These are phyloP conservation scores for Prorocentrum cordatum DNA, from an alignment of 169 alveolate species.

Conservation along the genomic window DNA sequence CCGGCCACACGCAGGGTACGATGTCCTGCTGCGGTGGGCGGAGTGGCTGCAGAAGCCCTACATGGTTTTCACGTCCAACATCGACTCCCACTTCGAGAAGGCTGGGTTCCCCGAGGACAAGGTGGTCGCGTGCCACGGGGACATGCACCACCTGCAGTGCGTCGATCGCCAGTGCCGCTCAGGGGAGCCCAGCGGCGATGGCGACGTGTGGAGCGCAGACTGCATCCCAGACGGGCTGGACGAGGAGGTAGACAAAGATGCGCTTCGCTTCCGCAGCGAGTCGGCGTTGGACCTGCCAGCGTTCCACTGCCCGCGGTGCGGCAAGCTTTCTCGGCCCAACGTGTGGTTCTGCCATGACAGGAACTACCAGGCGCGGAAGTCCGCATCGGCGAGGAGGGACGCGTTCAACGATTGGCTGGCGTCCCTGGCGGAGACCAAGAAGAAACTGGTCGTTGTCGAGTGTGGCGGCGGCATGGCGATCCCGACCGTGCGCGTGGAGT, in stretches of 20 bases:
- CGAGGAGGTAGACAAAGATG: not conserved
- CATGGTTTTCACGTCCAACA: slow-evolving; percentile 35
- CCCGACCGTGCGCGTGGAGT: slow-evolving; percentile 17
- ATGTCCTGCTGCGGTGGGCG: slow-evolving; percentile 20
- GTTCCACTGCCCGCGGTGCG: slow-evolving; percentile 22
- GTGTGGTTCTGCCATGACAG: slow-evolving; percentile 54
- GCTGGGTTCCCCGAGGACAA: slow-evolving; percentile 10
- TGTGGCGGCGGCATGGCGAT: slow-evolving; percentile 54
- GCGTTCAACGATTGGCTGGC: slow-evolving; percentile 3
- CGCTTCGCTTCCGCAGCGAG: not conserved
- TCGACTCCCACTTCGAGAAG: slow-evolving; percentile 17
- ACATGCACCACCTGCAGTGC: slow-evolving; percentile 31
- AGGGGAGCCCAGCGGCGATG: slow-evolving; percentile 4
- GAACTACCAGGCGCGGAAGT: not conserved
- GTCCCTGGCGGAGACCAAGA: not conserved
- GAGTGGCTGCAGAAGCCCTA: not conserved
- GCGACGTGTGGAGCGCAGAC: slow-evolving; percentile 35
- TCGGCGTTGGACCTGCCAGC: not conserved
- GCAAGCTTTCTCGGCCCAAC: slow-evolving; percentile 24
- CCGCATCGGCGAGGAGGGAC: not conserved
- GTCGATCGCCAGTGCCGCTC: not conserved
- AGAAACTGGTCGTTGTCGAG: slow-evolving; percentile 11
- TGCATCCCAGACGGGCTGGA: slow-evolving; percentile 21
- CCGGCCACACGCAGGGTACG: slow-evolving; percentile 22
- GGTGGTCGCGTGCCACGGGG: slow-evolving; percentile 36